phyloP scores from a whole-genome alignment of 306 rosid genomes.

The Vicia faba region DNA sequence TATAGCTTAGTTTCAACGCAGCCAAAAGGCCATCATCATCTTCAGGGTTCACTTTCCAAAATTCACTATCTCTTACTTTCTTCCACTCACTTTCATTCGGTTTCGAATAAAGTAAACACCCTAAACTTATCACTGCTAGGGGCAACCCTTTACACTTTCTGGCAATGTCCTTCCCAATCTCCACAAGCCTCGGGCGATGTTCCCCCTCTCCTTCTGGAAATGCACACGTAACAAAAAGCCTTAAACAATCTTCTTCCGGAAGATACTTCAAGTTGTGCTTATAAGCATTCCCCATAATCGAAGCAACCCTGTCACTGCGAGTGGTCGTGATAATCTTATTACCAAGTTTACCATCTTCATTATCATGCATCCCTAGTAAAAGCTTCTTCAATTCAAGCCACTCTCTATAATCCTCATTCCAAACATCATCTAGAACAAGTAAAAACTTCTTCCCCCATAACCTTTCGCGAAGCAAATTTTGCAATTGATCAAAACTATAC shows the following conservation, averaged over 20 bases:
- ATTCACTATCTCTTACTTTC: conserved; percentile 35
- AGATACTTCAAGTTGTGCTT: conserved; percentile 33
- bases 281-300: conserved; percentile 33
- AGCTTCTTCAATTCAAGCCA: conserved; percentile 27
- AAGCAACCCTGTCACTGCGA: conserved; percentile 30
- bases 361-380: conserved; percentile 16
- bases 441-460: conserved; percentile 13
- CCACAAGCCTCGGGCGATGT: conserved; percentile 24
- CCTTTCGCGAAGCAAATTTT: conserved; percentile 19
- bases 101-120: conserved; percentile 20
- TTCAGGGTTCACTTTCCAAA: conserved; percentile 31
- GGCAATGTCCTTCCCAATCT: conserved; percentile 38
- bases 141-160: conserved; percentile 40
- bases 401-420: conserved; percentile 30
- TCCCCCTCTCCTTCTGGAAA: conserved; percentile 22
- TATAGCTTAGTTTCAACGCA: conserved; percentile 34
- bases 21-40: conserved; percentile 37
- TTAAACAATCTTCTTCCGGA: conserved; percentile 34
- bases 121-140: conserved; percentile 34
- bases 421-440: conserved; percentile 28
- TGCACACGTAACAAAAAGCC: conserved; percentile 35
- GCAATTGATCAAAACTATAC: conserved; percentile 20
- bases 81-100: conserved; percentile 29
- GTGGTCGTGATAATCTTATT: conserved; percentile 27
- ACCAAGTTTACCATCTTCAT: not conserved